phyloP scores from a whole-genome alignment of 176 grass and related monocot genomes.

The Juncus inflexus region DNA sequence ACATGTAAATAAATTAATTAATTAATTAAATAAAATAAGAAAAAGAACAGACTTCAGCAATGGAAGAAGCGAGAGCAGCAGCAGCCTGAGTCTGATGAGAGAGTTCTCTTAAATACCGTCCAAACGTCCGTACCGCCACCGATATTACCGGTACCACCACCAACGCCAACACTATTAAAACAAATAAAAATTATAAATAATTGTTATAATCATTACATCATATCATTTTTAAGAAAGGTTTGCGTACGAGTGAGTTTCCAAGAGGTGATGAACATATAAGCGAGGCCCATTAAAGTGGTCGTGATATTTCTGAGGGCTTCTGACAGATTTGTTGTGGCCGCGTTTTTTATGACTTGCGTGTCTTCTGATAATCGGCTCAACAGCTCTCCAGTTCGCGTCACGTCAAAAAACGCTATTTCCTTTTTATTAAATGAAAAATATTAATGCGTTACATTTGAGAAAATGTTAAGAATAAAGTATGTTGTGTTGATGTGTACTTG shows the following conservation, averaged over 20 bases:
- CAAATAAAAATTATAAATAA: constrained; percentile 22
- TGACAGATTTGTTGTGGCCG: constrained; percentile 95
- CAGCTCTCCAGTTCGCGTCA: constrained; percentile 93
- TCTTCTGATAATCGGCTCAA: constrained; percentile 98
- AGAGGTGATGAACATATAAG: constrained; percentile 96
- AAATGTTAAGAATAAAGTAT: too few species aligned
- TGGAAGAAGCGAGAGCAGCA: constrained; percentile 85
- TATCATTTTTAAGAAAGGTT: constrained; percentile 4
- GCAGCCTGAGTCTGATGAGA: constrained; percentile 91
- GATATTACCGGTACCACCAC: constrained; percentile 78
- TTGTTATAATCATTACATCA: background rate
- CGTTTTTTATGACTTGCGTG: constrained; percentile 99
- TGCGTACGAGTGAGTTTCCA: constrained; percentile 92
- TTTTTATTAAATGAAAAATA: constrained; percentile 9
- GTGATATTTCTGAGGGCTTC: constrained; percentile 81
- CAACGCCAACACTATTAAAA: constrained; percentile 71
- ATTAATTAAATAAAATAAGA: constrained; percentile 15
- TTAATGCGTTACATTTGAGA: too few species aligned
- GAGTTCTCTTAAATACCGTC: constrained; percentile 90
- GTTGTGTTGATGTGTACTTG: constrained; percentile 32
- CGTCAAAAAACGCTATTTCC: constrained; percentile 99
- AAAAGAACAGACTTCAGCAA: constrained; percentile 58
- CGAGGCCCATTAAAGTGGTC: constrained; percentile 83
- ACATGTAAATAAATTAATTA: background rate
- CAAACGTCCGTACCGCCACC: constrained; percentile 68